Evolutionary conservation across 2,329 filamentous ascomycete species (phyloP).

Genomic region (Sclerotinia borealis): DNA sequence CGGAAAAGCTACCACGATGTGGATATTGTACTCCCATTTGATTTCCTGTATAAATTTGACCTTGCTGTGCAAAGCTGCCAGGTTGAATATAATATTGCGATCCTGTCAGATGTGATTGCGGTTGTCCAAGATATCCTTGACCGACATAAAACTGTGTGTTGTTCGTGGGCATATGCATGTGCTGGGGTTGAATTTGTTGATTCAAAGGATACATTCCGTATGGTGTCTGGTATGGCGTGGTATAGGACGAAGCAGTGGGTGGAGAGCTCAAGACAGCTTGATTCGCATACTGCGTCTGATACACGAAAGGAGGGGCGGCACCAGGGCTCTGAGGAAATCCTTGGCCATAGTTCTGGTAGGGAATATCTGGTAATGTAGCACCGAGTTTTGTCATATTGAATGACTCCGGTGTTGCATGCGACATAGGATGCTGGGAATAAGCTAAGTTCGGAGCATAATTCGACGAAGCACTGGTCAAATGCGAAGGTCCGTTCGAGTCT

Average conservation of each 20-base stretch:
- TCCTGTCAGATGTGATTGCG: constrained; percentile 17
- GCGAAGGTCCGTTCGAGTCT: not conserved
- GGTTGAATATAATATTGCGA: constrained; percentile 25
- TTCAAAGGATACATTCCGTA: constrained; percentile 25
- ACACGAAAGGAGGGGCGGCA: constrained; percentile 19
- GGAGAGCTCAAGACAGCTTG: constrained; percentile 17
- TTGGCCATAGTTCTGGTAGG: constrained; percentile 25
- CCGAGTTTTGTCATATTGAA: constrained; percentile 27
- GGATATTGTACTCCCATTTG: constrained; percentile 18
- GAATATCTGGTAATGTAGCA: constrained; percentile 24
- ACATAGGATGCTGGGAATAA: not conserved
- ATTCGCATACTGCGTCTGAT: constrained; percentile 22
- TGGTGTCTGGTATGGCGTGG: constrained; percentile 25
- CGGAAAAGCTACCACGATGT: constrained; percentile 17
- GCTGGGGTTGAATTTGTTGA: constrained; percentile 16
- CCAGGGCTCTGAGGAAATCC: constrained; percentile 20
- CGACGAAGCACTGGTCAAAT: constrained; percentile 9
- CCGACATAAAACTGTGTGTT: constrained; percentile 26
- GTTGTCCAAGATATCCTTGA: constrained; percentile 24
- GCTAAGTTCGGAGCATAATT: constrained; percentile 9
- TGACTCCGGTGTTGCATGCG: constrained; percentile 20
- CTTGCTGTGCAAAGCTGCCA: constrained; percentile 23
- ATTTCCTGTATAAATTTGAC: constrained; percentile 20
- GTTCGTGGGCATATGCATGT: constrained; percentile 12
- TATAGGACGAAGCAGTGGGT: constrained; percentile 21